phyloP scores from a whole-genome alignment of 176 grass and related monocot genomes.

The Chrysopogon serrulatus region DNA sequence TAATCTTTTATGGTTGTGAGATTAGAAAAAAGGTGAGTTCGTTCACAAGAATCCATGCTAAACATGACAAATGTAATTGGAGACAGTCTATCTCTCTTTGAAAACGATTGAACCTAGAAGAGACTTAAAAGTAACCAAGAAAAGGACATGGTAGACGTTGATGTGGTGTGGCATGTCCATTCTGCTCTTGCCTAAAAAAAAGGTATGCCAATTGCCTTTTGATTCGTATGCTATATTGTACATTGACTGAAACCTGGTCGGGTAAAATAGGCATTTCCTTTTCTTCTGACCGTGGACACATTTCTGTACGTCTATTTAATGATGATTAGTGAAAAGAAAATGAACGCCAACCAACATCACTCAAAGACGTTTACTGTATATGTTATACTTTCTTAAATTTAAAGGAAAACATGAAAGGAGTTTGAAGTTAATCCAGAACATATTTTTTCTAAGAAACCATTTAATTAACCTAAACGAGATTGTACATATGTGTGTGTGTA shows the following conservation, averaged over 20 bases:
- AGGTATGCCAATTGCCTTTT: not conserved
- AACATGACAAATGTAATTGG: constrained; percentile 32
- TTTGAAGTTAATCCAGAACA: not conserved
- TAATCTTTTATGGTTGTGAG: not conserved
- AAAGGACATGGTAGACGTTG: not conserved
- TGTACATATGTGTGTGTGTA: not conserved
- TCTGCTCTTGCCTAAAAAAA: not conserved
- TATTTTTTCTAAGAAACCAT: not conserved
- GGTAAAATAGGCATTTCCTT: not conserved
- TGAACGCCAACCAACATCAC: not conserved
- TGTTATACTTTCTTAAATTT: not conserved
- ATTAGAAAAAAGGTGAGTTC: not conserved
- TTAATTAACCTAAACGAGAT: too few relatives aligned
- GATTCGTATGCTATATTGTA: not conserved
- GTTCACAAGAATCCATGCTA: constrained; percentile 22
- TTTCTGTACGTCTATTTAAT: too few relatives aligned
- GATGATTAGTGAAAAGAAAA: not conserved
- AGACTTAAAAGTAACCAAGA: not conserved
- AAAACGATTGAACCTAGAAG: constrained; percentile 27
- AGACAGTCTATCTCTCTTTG: not conserved
- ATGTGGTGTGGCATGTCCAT: not conserved
- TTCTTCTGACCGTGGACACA: too few relatives aligned
- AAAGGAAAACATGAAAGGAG: not conserved
- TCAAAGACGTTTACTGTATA: not conserved
- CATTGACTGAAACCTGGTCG: constrained; percentile 11